A percentile compares a stretch with the other conserved stretches of the same genome.
phyloP scores from a whole-genome alignment of 768 basidiomycete genomes.

The Boletus sp. region DNA sequence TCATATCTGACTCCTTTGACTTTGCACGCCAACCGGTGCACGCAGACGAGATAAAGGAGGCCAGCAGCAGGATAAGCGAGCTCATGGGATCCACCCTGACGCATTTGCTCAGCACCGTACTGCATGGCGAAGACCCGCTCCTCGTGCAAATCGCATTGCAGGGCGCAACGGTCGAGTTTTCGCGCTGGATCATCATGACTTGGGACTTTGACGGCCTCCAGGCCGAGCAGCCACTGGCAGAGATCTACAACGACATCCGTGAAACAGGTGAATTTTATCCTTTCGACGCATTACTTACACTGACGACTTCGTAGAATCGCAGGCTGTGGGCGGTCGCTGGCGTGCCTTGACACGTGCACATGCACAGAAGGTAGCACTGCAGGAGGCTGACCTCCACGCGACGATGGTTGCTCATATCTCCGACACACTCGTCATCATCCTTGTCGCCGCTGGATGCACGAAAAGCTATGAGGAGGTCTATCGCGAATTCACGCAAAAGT shows the following conservation, averaged over 20 bases:
- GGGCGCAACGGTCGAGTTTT: constrained; percentile 31
- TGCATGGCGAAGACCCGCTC: constrained; percentile 35
- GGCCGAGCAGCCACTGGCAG: constrained; percentile 28
- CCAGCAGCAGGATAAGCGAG: constrained; percentile 27
- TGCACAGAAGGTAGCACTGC: constrained; percentile 33
- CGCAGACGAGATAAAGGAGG: constrained; percentile 29
- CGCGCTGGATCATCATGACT: constrained; percentile 33
- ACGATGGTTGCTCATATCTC: constrained; percentile 45
- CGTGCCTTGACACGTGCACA: constrained; percentile 52
- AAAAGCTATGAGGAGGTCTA: constrained; percentile 32
- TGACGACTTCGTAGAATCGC: constrained; percentile 39
- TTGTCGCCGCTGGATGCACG: constrained; percentile 41
- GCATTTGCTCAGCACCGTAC: constrained; percentile 20
- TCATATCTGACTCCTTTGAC: constrained; percentile 42
- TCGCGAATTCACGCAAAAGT: constrained; percentile 32
- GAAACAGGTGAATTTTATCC: constrained; percentile 37
- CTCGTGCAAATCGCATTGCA: constrained; percentile 41
- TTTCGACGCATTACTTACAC: neutral
- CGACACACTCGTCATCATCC: constrained; percentile 42
- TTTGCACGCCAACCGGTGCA: constrained; percentile 24
- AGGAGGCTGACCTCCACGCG: constrained; percentile 32
- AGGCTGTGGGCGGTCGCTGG: constrained; percentile 55
- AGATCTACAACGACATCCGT: constrained; percentile 41
- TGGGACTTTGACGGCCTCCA: constrained; percentile 36
- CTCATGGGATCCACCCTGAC: constrained; percentile 33